Base-by-base conservation (phyloP, 345 rosid species). In the Mangifera indica region DNA sequence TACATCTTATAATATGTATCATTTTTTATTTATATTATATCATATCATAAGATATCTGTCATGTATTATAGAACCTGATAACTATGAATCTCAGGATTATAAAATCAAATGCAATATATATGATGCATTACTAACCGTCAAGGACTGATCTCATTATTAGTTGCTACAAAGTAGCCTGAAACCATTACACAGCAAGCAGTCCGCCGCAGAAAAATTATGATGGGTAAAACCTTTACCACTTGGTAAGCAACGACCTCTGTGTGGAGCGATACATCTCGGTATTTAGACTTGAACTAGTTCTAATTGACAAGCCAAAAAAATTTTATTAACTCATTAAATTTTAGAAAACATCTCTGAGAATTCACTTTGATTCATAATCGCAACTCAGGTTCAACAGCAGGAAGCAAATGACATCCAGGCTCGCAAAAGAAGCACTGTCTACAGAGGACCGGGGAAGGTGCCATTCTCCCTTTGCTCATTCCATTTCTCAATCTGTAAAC, bases 381-480 rank as follows among this genome's bases (percentile, higher is more conserved):
- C 62, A 60, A 71, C 70, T 48, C 44, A 57, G 66, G 71, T 44
- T 13, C 18, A 69, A 66, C 63, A 53, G 73, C 46, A 56, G 71
- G 17, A 63, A 45, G 49, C 44, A 17, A 74, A 13, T 42, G 29
- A 42, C 70, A 21, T 1, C 22, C 51, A 20, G 70, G 63, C 57
- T 71, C 22, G 73, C 72, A 74, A 65, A 71, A 32, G 52, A n/a
- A 15, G 59, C 21, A 65, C 54, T 77, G 20, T 78, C 87, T 90
- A 94, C 78, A 94, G 97, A 63, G 97, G 98, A 55, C 97, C 97
- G 1, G 98, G 97, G 80, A 94, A 94, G 42, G 97, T 90, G 65
- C 97, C 97, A 63, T 92, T 89, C 85, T 89, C 97, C 87, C 98
- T 84, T 77, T 94, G 98, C 84, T 94, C 98, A 67, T 94, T 94